phyloP scores from a whole-genome alignment of 768 basidiomycete genomes.

The Panellus pusillus region DNA sequence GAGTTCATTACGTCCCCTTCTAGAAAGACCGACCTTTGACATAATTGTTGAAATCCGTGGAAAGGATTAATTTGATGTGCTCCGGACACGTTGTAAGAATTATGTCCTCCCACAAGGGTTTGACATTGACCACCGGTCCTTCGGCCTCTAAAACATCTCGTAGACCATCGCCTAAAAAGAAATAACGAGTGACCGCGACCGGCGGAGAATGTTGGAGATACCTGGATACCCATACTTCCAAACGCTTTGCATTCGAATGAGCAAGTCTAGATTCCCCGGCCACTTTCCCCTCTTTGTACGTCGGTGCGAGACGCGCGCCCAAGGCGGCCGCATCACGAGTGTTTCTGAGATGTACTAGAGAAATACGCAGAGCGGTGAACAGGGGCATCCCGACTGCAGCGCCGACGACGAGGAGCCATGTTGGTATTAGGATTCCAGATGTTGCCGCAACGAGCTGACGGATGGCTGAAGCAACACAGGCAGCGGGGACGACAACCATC shows the following conservation, averaged over 20 bases:
- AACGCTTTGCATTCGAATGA: slow-evolving; percentile 18
- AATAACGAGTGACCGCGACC: not conserved
- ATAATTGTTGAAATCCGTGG: slow-evolving; percentile 59
- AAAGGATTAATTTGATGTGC: slow-evolving; percentile 56
- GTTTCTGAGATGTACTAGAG: slow-evolving; percentile 29
- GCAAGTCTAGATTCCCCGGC: slow-evolving; percentile 15
- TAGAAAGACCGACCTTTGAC: slow-evolving; percentile 45
- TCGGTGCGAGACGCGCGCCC: slow-evolving; percentile 47
- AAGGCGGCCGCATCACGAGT: slow-evolving; percentile 39
- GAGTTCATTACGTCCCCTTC: too few relatives aligned
- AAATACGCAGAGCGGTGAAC: slow-evolving; percentile 30
- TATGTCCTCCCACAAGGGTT: slow-evolving; percentile 44
- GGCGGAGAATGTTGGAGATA: slow-evolving; percentile 18
- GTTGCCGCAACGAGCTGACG: slow-evolving; percentile 16
- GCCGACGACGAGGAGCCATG: slow-evolving; percentile 36
- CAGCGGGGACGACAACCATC: slow-evolving; percentile 20
- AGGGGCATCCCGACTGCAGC: slow-evolving; percentile 36
- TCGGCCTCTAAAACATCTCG: slow-evolving; percentile 30
- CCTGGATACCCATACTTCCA: slow-evolving; percentile 59
- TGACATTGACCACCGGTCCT: slow-evolving; percentile 48
- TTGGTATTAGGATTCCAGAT: slow-evolving; percentile 30
- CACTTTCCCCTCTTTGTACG: slow-evolving; percentile 33
- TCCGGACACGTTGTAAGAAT: slow-evolving; percentile 52
- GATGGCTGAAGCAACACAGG: slow-evolving; percentile 18
- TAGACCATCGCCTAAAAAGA: slow-evolving; percentile 42